Percentiles rank a stretch among this genome's conserved stretches.
Evolutionary conservation across 2,329 filamentous ascomycete genomes (phyloP).

Genomic region (Aspergillus sp.): DNA sequence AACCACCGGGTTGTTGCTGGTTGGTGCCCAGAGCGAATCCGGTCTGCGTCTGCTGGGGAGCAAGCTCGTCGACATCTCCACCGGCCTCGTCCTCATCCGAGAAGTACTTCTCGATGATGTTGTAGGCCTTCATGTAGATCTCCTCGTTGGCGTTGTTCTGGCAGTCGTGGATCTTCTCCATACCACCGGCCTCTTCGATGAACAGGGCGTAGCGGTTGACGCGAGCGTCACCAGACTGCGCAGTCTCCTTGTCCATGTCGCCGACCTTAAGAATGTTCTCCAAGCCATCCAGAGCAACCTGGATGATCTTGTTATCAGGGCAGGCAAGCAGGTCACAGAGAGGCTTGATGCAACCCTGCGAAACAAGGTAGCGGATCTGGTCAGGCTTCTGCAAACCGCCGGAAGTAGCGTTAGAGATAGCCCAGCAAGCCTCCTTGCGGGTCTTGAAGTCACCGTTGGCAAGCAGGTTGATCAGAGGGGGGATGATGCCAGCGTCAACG

Average conservation of each 20-base stretch:
- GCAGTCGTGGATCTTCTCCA: conserved; percentile 99
- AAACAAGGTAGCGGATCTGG: conserved; percentile 92
- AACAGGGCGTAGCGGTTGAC: conserved; percentile 98
- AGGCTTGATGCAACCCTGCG: conserved; percentile 94
- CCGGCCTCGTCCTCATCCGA: conserved; percentile 89
- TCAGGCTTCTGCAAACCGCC: conserved; percentile 98
- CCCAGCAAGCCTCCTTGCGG: conserved; percentile 98
- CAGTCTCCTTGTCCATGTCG: conserved; percentile 93
- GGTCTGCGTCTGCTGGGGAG: conserved; percentile 67
- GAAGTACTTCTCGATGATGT: conserved; percentile 99
- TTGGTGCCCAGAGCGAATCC: conserved; percentile 69
- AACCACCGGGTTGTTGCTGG: conserved; percentile 70
- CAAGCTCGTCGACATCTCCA: conserved; percentile 77
- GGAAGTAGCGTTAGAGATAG: conserved; percentile 96
- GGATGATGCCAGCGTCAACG: conserved; percentile 94
- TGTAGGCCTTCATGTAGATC: conserved; percentile 99
- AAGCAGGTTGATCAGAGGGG: conserved; percentile 90
- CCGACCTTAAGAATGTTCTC: conserved; percentile 99
- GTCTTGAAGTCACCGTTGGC: conserved; percentile 99
- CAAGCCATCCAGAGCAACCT: conserved; percentile 93
- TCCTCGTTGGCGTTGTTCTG: conserved; percentile 99
- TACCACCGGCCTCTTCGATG: conserved; percentile 97
- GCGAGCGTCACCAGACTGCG: conserved; percentile 46
- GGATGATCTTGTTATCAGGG: conserved; percentile 99
- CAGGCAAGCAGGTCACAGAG: conserved; percentile 92